These are phyloP conservation scores for Tubosaeta sp. DNA, from an alignment of 768 basidiomycete species.

Conservation along the genomic window DNA sequence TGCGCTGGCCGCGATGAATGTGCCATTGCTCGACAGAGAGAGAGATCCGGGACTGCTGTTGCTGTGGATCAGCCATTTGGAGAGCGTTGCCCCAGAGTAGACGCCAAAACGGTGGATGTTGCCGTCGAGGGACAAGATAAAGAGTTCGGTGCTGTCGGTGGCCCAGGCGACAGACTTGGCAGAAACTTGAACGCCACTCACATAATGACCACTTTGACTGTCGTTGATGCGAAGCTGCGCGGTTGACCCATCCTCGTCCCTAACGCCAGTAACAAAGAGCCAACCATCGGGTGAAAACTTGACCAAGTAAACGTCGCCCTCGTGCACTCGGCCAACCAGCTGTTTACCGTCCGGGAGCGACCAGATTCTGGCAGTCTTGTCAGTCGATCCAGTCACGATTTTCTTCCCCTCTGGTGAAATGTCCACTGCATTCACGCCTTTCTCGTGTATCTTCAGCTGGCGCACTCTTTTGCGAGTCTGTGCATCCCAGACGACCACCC, in stretches of 20 bases:
- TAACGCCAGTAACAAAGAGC: neutral
- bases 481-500: neutral
- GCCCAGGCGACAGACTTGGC: constrained; percentile 1
- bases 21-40: neutral
- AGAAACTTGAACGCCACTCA: neutral
- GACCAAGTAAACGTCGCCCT: neutral
- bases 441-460: no score
- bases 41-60: neutral
- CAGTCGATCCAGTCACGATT: neutral
- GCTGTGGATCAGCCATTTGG: neutral
- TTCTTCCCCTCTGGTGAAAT: neutral
- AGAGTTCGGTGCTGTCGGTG: neutral
- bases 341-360: neutral
- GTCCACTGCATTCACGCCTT: neutral
- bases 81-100: neutral
- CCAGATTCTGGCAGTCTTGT: neutral
- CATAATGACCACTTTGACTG: neutral
- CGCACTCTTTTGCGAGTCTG: neutral
- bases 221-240: neutral
- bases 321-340: neutral
- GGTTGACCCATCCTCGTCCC: no score
- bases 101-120: neutral
- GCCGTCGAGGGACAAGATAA: neutral
- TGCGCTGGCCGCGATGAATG: neutral
- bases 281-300: constrained; percentile 4